These are phyloP conservation scores for Rachicladosporium sp. DNA, from an alignment of 2,329 filamentous ascomycete species.

Conservation along the genomic window DNA sequence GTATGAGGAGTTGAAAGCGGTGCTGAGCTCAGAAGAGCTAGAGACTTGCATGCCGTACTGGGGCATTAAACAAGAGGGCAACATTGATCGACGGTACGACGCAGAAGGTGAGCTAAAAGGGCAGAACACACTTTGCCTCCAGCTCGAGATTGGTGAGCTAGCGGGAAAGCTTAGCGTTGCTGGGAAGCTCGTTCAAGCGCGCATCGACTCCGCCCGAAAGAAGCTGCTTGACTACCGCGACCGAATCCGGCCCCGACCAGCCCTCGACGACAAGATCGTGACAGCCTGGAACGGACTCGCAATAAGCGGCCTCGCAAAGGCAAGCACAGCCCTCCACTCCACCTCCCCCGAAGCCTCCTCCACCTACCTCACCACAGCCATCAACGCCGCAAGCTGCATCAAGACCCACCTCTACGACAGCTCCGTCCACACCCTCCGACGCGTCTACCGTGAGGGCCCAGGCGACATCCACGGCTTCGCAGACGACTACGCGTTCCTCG, in stretches of 20 bases:
- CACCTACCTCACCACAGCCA: constrained; percentile 52
- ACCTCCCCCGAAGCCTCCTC: constrained; percentile 37
- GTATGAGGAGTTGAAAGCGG: constrained; percentile 65
- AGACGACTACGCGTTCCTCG: constrained; percentile 88
- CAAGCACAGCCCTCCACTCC: constrained; percentile 53
- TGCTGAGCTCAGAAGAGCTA: constrained; percentile 57
- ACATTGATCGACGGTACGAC: constrained; percentile 71
- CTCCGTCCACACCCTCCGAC: constrained; percentile 50
- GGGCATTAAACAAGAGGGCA: constrained; percentile 72
- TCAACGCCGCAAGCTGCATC: constrained; percentile 60
- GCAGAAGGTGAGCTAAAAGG: constrained; percentile 89
- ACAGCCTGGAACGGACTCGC: constrained; percentile 81
- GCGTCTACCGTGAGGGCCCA: constrained; percentile 58
- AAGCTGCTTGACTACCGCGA: constrained; percentile 63
- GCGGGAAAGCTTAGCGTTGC: constrained; percentile 63
- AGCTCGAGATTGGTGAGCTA: constrained; percentile 54
- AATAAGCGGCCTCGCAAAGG: constrained; percentile 68
- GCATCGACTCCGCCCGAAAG: constrained; percentile 53
- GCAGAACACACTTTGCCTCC: constrained; percentile 74
- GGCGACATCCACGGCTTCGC: constrained; percentile 64
- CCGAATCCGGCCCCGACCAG: constrained; percentile 60
- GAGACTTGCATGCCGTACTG: constrained; percentile 72
- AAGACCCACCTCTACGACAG: constrained; percentile 60
- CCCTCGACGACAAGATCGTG: constrained; percentile 78
- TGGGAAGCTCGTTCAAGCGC: constrained; percentile 53